These are phyloP conservation scores for Eleusine coracana DNA, from an alignment of 176 grass and related monocot species.

Conservation along the genomic window DNA sequence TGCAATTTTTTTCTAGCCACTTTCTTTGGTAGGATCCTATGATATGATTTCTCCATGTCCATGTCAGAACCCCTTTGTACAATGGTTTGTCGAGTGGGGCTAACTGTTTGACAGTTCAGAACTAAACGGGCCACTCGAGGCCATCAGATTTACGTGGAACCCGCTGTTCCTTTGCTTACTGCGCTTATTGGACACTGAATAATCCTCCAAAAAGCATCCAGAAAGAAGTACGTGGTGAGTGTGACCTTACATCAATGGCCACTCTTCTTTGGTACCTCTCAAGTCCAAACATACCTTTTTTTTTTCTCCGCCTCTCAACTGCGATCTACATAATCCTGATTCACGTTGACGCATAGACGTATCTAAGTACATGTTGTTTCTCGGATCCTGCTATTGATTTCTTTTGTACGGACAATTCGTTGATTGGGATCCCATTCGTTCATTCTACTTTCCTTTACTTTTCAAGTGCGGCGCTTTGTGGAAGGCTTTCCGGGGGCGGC, in stretches of 20 bases:
- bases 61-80: conserved; percentile 9
- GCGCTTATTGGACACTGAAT: conserved; percentile 58
- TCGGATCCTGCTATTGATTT: conserved; percentile 20
- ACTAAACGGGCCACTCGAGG: conserved; percentile 29
- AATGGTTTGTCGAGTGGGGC: conserved; percentile 36
- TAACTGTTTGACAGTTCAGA: conserved; percentile 51
- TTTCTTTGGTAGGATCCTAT: conserved; percentile 43
- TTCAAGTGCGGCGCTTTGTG: conserved; percentile 26
- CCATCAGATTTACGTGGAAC: conserved; percentile 47
- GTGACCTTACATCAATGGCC: conserved; percentile 43
- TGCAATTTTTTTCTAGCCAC: conserved; percentile 13
- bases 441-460: conserved; percentile 28
- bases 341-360: conserved; percentile 30
- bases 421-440: conserved; percentile 37
- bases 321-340: conserved; percentile 36
- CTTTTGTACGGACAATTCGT: conserved; percentile 33
- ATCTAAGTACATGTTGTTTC: conserved; percentile 9
- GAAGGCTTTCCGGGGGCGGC: conserved; percentile 27
- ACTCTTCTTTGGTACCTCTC: conserved; percentile 15
- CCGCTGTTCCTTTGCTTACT: conserved; percentile 40
- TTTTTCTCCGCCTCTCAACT: conserved; percentile 31
- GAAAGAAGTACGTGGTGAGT: conserved; percentile 48
- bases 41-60: conserved; percentile 30
- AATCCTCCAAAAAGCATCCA: conserved; percentile 28
- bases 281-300: background rate